These are phyloP conservation scores for Nannochloropsis gaditana DNA, from an alignment of 108 stramenopile genomes.

Conservation along the genomic window DNA sequence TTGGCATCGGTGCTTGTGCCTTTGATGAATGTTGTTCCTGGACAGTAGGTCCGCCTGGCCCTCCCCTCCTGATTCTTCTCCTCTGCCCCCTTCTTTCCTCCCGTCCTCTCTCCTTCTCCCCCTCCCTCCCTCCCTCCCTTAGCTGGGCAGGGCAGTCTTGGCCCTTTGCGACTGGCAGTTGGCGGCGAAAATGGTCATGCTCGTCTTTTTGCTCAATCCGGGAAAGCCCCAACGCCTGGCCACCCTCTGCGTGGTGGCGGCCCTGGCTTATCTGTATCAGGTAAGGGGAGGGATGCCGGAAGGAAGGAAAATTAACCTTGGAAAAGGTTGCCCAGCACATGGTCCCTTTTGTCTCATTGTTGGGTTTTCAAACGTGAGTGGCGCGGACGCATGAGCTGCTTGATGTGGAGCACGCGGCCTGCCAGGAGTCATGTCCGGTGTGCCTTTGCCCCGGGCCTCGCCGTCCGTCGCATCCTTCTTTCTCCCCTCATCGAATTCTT, in stretches of 20 bases:
- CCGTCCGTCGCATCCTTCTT: not conserved
- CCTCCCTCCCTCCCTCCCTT: not conserved
- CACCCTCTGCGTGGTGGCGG: not conserved
- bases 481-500: not conserved
- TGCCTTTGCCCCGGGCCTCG: not conserved
- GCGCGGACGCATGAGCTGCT: too few species aligned
- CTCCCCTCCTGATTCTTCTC: not conserved
- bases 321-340: not conserved
- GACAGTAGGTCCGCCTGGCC: not conserved
- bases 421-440: not conserved
- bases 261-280: not conserved
- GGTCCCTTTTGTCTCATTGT: too few species aligned
- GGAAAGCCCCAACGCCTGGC: not conserved
- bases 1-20: too few species aligned
- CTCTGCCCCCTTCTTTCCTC: not conserved
- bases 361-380: too few species aligned
- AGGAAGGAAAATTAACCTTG: not conserved
- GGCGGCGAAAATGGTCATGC: slow-evolving; percentile 2
- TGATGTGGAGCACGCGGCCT: too few species aligned
- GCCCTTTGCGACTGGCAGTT: not conserved
- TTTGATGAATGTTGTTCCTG: not conserved
- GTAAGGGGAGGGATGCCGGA: not conserved
- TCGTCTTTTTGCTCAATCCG: not conserved
- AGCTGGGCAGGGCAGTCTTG: not conserved
- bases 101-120: not conserved